Base-by-base conservation (phyloP, 169 alveolate species). In the Plasmodium falciparum region DNA sequence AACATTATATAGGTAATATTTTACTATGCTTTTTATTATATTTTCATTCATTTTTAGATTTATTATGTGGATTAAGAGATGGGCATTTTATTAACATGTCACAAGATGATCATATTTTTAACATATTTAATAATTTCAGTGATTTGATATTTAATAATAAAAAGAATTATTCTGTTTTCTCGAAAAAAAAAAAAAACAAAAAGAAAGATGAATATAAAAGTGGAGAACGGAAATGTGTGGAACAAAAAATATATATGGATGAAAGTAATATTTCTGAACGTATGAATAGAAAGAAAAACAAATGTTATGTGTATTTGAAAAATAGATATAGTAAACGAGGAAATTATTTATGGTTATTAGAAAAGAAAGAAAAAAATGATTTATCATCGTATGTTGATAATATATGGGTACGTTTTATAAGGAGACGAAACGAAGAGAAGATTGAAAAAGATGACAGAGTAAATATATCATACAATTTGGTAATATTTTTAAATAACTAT, bases 41-140 rank as follows among this genome's bases (percentile, higher is more conserved):
- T 63, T 83, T 83, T 43, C 59, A 62, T 62, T 83, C 91, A 1
- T 83, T 54, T 62, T 11, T 83, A 56, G 91, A 83, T 20, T 11
- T 83, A 17, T 13, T 83, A 17, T 50, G 56, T 26, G 91, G 91
- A 17, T 29, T 67, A 4, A 83, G 83, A 47, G 50, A 83, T 58
- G 71, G 62, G 5, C 22, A 56, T 62, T 83, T 56, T 63, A 69
- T 83, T 2, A 83, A 67, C 47, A 39, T 83, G 12, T 54, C 66
- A 15, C 22, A 45, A 0, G 26, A 39, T 22, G 83, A 29, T 0
- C 33, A 83, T 29, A 39, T 39, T 39, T 69, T 33, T 58, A 83
- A 67, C 2, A 33, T 83, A 15, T 83, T 83, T 49, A 83, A 83
- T 24, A 69, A 69, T 67, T 66, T 80, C 22, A 69, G 24, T 67